phyloP scores from a whole-genome alignment of 2,329 filamentous ascomycete species.

The Fusarium nodosum region DNA sequence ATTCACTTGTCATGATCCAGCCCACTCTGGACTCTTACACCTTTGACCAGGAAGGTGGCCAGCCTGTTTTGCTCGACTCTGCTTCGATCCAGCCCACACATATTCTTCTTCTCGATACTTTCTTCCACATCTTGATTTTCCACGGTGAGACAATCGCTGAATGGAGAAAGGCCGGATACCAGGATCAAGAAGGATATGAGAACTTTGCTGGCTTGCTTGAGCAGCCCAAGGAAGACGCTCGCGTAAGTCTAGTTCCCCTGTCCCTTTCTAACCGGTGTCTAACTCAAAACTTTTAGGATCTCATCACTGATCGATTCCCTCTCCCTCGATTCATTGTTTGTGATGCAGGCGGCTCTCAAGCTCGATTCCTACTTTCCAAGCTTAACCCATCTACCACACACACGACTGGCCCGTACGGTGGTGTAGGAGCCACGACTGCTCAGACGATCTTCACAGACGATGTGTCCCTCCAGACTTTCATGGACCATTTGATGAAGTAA shows the following conservation, averaged over 20 bases:
- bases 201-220: conserved; percentile 92
- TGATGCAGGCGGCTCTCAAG: conserved; percentile 97
- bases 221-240: conserved; percentile 95
- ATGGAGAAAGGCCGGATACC: conserved; percentile 98
- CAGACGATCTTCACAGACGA: conserved; percentile 99
- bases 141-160: conserved; percentile 98
- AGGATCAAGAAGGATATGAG: conserved; percentile 97
- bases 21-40: conserved; percentile 97
- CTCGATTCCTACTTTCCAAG: conserved; percentile 95
- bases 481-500: conserved; percentile 99
- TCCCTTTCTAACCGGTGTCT: not conserved
- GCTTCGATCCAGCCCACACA: conserved; percentile 96
- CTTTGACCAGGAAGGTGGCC: conserved; percentile 92
- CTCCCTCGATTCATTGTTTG: conserved; percentile 98
- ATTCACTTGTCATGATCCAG: conserved; percentile 98
- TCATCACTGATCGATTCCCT: conserved; percentile 98
- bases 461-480: conserved; percentile 97
- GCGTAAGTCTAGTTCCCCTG: conserved; percentile 68
- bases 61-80: conserved; percentile 95
- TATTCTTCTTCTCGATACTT: conserved; percentile 94
- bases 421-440: conserved; percentile 84
- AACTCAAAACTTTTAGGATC: conserved; percentile 71
- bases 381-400: conserved; percentile 98
- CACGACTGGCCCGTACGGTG: conserved; percentile 91
- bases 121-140: conserved; percentile 99